These are phyloP conservation scores for Lepidium aucheri DNA, from an alignment of 345 rosid genomes.

Conservation along the genomic window DNA sequence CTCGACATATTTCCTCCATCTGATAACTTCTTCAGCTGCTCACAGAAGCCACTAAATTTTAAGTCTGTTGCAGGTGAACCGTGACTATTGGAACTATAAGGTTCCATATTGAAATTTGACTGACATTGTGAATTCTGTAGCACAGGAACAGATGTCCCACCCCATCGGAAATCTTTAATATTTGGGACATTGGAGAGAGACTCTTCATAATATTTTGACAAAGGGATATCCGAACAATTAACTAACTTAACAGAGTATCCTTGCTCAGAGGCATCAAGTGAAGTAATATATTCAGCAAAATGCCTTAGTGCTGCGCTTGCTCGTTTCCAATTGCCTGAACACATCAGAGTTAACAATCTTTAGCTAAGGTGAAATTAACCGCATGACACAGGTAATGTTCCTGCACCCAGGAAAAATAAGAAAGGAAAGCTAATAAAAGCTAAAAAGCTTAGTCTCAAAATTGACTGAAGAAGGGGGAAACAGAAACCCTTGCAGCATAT, in stretches of 20 bases:
- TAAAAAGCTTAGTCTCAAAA: slow-evolving; percentile 18
- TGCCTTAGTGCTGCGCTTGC: slow-evolving; percentile 68
- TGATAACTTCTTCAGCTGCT: slow-evolving; percentile 45
- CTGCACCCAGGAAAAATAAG: slow-evolving; percentile 30
- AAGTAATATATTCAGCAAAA: slow-evolving; percentile 50
- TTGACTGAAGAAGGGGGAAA: neutral
- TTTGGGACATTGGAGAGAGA: slow-evolving; percentile 37
- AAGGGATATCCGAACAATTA: slow-evolving; percentile 50
- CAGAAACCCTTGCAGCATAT: slow-evolving; percentile 5
- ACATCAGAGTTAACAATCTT: slow-evolving; percentile 37
- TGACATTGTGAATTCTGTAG: slow-evolving; percentile 42
- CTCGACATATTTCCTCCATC: slow-evolving; percentile 36
- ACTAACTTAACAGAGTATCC: slow-evolving; percentile 22
- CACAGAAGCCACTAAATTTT: slow-evolving; percentile 42
- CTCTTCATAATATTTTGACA: slow-evolving; percentile 70
- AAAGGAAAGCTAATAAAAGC: slow-evolving; percentile 30
- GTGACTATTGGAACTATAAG: slow-evolving; percentile 28
- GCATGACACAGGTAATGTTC: slow-evolving; percentile 15
- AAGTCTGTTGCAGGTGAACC: slow-evolving; percentile 41
- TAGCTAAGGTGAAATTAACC: slow-evolving; percentile 27
- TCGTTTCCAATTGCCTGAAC: slow-evolving; percentile 85
- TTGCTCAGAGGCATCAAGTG: slow-evolving; percentile 32
- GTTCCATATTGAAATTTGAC: slow-evolving; percentile 29
- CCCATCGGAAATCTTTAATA: slow-evolving; percentile 51
- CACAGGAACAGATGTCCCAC: slow-evolving; percentile 38